Conservation (phyloP, 345 rosid species). For the Euphorbia tirucalli region DNA sequence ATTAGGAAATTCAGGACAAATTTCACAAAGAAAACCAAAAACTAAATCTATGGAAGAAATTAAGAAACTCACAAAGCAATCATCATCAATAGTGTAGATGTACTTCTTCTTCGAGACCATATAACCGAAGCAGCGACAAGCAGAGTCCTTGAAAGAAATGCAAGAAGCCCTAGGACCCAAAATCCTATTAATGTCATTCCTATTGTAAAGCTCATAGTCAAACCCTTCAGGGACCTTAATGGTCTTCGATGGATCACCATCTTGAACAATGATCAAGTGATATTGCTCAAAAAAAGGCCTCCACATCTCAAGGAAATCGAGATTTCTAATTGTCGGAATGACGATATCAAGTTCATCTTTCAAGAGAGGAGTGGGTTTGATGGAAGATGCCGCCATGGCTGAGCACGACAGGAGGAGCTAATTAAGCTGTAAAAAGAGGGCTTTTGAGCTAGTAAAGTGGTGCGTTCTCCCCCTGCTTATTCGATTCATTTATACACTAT, state of each 20-base stretch:
- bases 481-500: not conserved
- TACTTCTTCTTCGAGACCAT: slow-evolving; percentile 48
- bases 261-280: slow-evolving; percentile 53
- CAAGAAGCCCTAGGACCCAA: slow-evolving; percentile 56
- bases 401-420: too few relatives aligned
- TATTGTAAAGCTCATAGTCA: slow-evolving; percentile 51
- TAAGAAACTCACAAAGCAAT: slow-evolving; percentile 60
- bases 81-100: slow-evolving; percentile 55
- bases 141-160: slow-evolving; percentile 57
- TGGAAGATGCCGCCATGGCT: slow-evolving; percentile 29
- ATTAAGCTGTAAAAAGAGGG: not conserved
- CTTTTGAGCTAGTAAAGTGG: not conserved
- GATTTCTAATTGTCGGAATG: slow-evolving; percentile 47
- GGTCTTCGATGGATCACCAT: slow-evolving; percentile 49
- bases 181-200: slow-evolving; percentile 51
- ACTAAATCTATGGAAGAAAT: too few relatives aligned
- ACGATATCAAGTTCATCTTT: slow-evolving; percentile 56
- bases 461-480: not conserved
- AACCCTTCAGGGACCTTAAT: slow-evolving; percentile 55
- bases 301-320: slow-evolving; percentile 57
- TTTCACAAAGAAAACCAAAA: too few relatives aligned
- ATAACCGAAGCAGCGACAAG: slow-evolving; percentile 54
- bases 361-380: slow-evolving; percentile 37
- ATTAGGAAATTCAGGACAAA: too few relatives aligned
- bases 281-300: slow-evolving; percentile 52